phyloP scores from a whole-genome alignment of 345 rosid genomes.

The Corchorus capsularis region DNA sequence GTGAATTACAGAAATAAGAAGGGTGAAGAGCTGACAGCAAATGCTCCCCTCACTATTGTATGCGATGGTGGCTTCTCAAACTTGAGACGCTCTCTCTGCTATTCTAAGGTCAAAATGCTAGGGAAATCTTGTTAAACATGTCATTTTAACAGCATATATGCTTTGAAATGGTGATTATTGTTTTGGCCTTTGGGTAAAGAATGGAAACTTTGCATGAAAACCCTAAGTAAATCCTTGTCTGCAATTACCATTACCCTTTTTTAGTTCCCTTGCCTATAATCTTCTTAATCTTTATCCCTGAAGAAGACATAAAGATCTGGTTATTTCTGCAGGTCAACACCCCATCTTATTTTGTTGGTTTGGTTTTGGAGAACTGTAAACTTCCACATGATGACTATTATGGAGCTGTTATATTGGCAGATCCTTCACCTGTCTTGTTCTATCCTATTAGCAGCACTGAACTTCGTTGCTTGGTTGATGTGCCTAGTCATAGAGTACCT shows the following conservation, averaged over 20 bases:
- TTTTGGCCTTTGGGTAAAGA: no score
- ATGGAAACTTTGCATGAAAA: no score
- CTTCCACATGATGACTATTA: conserved; percentile 54
- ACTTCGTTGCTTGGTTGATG: conserved; percentile 68
- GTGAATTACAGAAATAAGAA: conserved; percentile 46
- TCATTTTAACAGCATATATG: no score
- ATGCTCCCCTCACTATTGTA: conserved; percentile 61
- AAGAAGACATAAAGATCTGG: not conserved
- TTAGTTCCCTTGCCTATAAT: not conserved
- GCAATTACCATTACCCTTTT: no score
- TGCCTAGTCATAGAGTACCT: conserved; percentile 61
- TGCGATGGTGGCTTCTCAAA: conserved; percentile 53
- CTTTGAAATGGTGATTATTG: no score
- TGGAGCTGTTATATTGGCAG: conserved; percentile 51
- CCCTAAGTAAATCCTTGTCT: no score
- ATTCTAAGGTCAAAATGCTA: conserved; percentile 38
- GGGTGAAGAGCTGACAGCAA: conserved; percentile 33
- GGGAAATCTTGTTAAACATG: not conserved
- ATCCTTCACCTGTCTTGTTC: conserved; percentile 61
- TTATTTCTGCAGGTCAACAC: conserved; percentile 52
- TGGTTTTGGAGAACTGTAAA: conserved; percentile 59
- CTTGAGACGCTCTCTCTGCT: conserved; percentile 53
- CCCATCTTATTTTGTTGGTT: conserved; percentile 62
- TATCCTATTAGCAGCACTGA: conserved; percentile 67
- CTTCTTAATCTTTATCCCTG: not conserved